Evolutionary conservation across 169 alveolate genomes (phyloP).

Genomic region (Plasmodium relictum): DNA sequence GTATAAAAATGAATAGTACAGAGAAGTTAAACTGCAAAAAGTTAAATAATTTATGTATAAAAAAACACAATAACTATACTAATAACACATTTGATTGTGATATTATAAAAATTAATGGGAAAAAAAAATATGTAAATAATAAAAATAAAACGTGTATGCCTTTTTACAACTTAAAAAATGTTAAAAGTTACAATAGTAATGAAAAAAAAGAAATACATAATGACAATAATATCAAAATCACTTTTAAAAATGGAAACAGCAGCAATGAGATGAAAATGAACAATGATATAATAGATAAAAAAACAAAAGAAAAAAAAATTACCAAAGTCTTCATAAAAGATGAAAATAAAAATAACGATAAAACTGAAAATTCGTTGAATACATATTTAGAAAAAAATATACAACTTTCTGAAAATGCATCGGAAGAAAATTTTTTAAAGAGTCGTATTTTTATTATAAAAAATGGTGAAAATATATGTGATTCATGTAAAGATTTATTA

Average conservation of each 20-base stretch:
- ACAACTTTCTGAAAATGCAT: conserved; percentile 21
- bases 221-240: too few species aligned
- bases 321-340: not conserved
- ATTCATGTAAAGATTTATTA: conserved; percentile 21
- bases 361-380: not conserved
- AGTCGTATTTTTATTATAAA: conserved; percentile 36
- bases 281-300: not conserved
- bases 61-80: too few species aligned
- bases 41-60: too few species aligned
- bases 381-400: not conserved
- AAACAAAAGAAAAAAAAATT: not conserved
- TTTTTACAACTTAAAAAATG: not conserved
- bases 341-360: not conserved
- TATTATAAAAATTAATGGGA: too few species aligned
- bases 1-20: too few species aligned
- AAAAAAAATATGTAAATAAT: not conserved
- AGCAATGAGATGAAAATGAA: too few species aligned
- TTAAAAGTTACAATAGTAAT: too few species aligned
- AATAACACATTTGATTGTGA: too few species aligned
- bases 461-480: conserved; percentile 37
- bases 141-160: not conserved
- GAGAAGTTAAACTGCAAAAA: too few species aligned
- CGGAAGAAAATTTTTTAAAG: conserved; percentile 15
- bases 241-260: too few species aligned
- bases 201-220: too few species aligned